Evolutionary conservation across 441 rosid species (phyloP).

Genomic region (Croton setiger): DNA sequence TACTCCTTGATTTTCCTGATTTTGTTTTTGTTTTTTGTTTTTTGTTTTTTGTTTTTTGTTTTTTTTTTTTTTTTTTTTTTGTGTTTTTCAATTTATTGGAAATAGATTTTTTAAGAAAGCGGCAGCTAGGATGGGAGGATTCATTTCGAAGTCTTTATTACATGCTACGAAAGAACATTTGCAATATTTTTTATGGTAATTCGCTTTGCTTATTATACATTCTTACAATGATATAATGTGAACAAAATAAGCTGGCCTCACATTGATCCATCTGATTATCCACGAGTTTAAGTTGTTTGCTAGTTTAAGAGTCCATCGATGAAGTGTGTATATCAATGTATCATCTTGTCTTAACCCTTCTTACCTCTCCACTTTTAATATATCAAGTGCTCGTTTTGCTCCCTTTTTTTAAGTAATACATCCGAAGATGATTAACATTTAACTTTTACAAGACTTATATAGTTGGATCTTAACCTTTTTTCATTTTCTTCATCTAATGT

Average conservation of each 20-base stretch:
- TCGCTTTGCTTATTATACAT: background rate
- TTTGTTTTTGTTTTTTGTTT: too few relatives aligned
- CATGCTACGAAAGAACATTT: constrained; percentile 72
- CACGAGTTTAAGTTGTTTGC: background rate
- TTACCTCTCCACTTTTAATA: background rate
- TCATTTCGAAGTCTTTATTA: constrained; percentile 86
- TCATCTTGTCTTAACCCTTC: background rate
- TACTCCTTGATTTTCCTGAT: too few relatives aligned
- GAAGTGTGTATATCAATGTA: background rate
- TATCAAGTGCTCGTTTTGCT: background rate
- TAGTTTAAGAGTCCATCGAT: background rate
- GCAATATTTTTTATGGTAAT: constrained; percentile 54
- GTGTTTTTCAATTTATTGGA: constrained; percentile 38
- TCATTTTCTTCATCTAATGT: background rate
- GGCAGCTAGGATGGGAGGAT: constrained; percentile 82
- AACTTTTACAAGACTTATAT: background rate
- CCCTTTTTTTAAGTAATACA: background rate
- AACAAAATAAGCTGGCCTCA: background rate
- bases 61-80: constrained; percentile 5
- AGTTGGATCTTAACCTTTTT: background rate
- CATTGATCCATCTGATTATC: background rate
- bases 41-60: too few relatives aligned
- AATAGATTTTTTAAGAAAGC: constrained; percentile 62
- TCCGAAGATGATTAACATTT: constrained; percentile 6
- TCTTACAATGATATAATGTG: background rate